Base-by-base conservation (phyloP, 1,284 basidiomycete species). In the Sutorius eximius region DNA sequence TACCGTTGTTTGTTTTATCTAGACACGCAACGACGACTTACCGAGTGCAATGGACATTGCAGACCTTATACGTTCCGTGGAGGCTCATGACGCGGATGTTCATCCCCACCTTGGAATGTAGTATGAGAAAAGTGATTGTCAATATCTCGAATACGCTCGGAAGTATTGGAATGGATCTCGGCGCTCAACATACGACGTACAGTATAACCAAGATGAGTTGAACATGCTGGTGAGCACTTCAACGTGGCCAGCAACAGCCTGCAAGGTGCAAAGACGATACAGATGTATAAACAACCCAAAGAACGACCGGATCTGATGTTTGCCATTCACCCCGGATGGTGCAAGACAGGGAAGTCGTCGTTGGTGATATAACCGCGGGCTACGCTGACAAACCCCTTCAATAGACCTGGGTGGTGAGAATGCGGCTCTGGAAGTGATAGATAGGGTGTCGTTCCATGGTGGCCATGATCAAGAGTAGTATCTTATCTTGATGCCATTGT, bases 101-200 rank as follows among this genome's bases (percentile, higher is more conserved):
- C 58, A 53, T 65, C 27, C 60, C 59, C 13, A 57, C 66, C 20
- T 44, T 71, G 20, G 63, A 65, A 48, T 58, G 54, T 49, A 54
- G 62, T 36, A 53, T 54, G 11, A 52, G 61, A 32, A 60, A 60
- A n/a, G 63, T 68, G 5, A 52, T 65, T 27, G 59, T 61, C 38
- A 68, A 69, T 34, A 59, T 65, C 11, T 58, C 65, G 13, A 62
- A 57, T 27, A 60, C 63, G 15, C 52, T 66, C 7, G 66, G 59
- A 24, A 66, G 67, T 29, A 63, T 67, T 43, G 57, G 52, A 6
- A 57, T 56, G 30, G 63, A 65, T 49, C 50, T 38, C 3, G 58
- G 50, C 9, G 33, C 20, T n/a, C 29, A 45, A 5, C 44, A 51
- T 37, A 46, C 55, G 18, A 45, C 40, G 5, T 63, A 55, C 41